Percentiles rank a stretch among this genome's conserved stretches.
These are phyloP conservation scores for Stellera chamaejasme DNA, from an alignment of 345 rosid genomes.

Conservation along the genomic window DNA sequence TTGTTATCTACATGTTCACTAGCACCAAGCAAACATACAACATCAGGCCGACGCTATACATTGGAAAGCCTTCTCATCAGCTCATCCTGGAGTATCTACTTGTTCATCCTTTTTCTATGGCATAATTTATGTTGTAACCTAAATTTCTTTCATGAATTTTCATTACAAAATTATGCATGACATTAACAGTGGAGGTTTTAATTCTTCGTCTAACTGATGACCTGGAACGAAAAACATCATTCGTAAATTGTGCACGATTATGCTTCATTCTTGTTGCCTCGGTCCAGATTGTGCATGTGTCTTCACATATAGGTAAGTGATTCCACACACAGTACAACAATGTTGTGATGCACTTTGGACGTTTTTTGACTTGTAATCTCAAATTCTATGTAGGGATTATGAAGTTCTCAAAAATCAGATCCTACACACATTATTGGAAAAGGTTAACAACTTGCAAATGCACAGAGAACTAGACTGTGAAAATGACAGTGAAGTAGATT, in stretches of 20 bases:
- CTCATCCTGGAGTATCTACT: background rate
- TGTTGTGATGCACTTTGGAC: background rate
- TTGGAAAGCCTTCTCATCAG: constrained; percentile 42
- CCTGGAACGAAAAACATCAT: constrained; percentile 40
- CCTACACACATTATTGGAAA: constrained; percentile 44
- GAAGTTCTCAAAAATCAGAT: constrained; percentile 66
- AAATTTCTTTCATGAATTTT: background rate
- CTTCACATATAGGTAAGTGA: constrained; percentile 53
- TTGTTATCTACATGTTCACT: constrained; percentile 78
- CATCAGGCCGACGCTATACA: constrained; percentile 61
- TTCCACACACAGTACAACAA: background rate
- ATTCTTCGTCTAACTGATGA: constrained; percentile 33
- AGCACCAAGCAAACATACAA: constrained; percentile 89
- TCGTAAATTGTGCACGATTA: constrained; percentile 30
- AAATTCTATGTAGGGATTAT: constrained; percentile 50
- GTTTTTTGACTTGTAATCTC: background rate
- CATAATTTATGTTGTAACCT: background rate
- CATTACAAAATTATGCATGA: constrained; percentile 42
- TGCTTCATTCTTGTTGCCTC: constrained; percentile 32
- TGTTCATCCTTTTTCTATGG: background rate
- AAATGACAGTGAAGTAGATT: constrained; percentile 24
- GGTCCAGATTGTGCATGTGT: constrained; percentile 48
- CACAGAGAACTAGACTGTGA: constrained; percentile 35
- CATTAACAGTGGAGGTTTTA: constrained; percentile 48
- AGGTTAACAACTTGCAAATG: constrained; percentile 43